Evolutionary conservation across 192 early-diverging fungal genomes (phyloP).

Genomic region (Fimicolochytrium jonesii): DNA sequence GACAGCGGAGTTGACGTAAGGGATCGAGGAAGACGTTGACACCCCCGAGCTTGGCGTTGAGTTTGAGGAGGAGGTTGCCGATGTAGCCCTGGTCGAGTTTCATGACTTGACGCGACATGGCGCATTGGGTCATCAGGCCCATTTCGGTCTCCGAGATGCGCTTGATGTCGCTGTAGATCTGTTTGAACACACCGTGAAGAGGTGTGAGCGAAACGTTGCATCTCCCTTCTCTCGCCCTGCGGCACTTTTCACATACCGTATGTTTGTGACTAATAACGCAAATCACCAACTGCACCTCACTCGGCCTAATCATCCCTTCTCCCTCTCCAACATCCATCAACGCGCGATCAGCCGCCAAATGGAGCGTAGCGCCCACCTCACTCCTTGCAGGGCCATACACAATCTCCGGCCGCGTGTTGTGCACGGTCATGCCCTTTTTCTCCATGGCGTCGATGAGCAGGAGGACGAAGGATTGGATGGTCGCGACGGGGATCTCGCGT

Average conservation of each 20-base stretch:
- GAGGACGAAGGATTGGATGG: conserved; percentile 65
- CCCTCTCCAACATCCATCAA: not conserved
- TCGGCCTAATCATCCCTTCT: not conserved
- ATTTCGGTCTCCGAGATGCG: conserved; percentile 41
- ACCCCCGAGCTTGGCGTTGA: conserved; percentile 66
- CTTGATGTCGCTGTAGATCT: conserved; percentile 52
- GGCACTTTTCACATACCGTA: conserved; percentile 68
- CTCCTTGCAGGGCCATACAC: conserved; percentile 49
- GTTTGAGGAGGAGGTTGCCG: conserved; percentile 43
- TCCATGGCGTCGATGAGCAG: conserved; percentile 64
- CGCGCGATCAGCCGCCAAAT: conserved; percentile 9
- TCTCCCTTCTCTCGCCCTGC: too few relatives aligned
- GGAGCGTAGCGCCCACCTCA: conserved; percentile 62
- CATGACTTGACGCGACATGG: conserved; percentile 21
- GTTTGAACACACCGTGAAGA: too few relatives aligned
- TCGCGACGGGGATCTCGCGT: conserved; percentile 36
- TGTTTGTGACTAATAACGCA: conserved; percentile 77
- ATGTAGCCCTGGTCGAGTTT: conserved; percentile 17
- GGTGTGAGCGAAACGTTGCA: too few relatives aligned
- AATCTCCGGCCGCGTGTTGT: conserved; percentile 49
- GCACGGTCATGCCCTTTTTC: conserved; percentile 56
- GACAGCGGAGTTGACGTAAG: conserved; percentile 28
- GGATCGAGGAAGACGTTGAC: conserved; percentile 32
- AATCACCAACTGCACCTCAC: conserved; percentile 68
- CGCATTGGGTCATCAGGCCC: conserved; percentile 51